These are phyloP conservation scores for Cruciata laevipes DNA, from an alignment of 257 asterid species.

Conservation along the genomic window DNA sequence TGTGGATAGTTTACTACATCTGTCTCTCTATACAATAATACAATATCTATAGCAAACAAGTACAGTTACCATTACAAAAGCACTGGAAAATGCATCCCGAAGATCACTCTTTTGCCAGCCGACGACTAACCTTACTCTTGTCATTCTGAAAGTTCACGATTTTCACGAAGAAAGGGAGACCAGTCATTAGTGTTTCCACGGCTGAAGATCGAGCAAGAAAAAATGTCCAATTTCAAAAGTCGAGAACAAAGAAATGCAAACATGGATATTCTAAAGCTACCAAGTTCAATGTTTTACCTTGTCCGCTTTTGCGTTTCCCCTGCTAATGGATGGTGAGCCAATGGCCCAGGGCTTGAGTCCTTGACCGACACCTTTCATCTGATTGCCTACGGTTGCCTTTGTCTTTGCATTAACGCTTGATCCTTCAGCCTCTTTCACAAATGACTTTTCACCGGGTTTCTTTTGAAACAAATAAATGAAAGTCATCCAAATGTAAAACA, in stretches of 20 bases:
- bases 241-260: too few relatives aligned
- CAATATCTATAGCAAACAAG: conserved; percentile 4
- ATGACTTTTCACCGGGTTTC: conserved; percentile 55
- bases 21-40: conserved; percentile 14
- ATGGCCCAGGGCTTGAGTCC: conserved; percentile 14
- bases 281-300: conserved; percentile 6
- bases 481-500: not conserved
- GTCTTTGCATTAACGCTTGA: conserved; percentile 36
- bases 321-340: not conserved
- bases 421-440: conserved; percentile 46
- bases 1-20: not conserved
- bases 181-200: not conserved
- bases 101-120: conserved; percentile 13
- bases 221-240: not conserved
- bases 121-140: conserved; percentile 10
- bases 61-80: not conserved
- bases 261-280: not conserved
- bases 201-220: not conserved
- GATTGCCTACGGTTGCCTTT: conserved; percentile 33
- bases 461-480: conserved; percentile 26
- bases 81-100: not conserved
- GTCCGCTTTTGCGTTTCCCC: not conserved
- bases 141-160: conserved; percentile 11
- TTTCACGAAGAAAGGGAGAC: not conserved
- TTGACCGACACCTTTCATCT: conserved; percentile 6